Conservation (phyloP, 768 basidiomycete species). For the Exidia glandulosa region DNA sequence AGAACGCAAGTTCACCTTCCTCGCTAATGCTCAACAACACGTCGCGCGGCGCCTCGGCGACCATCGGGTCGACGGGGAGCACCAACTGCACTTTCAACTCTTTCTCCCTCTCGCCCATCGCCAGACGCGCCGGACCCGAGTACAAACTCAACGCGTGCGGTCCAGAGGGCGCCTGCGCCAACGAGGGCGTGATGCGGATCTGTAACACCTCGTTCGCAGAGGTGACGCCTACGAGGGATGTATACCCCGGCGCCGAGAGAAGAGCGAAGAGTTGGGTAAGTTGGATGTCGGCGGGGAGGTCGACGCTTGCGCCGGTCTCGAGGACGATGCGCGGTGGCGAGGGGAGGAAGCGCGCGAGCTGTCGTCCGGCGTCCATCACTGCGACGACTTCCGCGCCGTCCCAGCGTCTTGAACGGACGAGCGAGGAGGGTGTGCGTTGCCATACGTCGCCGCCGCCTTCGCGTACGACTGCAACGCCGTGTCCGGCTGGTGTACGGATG, state of each 20-base stretch:
- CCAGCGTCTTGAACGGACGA: conserved; percentile 40
- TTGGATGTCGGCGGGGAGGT: conserved; percentile 37
- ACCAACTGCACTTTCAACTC: conserved; percentile 35
- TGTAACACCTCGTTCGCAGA: conserved; percentile 48
- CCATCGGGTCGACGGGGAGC: conserved; percentile 80
- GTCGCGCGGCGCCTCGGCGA: conserved; percentile 58
- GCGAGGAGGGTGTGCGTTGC: conserved; percentile 30
- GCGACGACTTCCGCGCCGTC: conserved; percentile 51
- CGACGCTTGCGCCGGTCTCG: not conserved
- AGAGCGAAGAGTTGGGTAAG: conserved; percentile 46
- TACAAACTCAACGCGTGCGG: conserved; percentile 32
- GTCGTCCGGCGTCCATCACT: conserved; percentile 54
- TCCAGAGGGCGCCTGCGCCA: conserved; percentile 11
- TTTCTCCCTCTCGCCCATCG: conserved; percentile 15
- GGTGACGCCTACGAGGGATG: conserved; percentile 58
- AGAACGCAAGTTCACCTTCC: conserved; percentile 76
- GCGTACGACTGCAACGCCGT: conserved; percentile 59
- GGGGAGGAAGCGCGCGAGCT: conserved; percentile 42
- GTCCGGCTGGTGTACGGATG: conserved; percentile 70
- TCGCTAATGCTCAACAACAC: conserved; percentile 68
- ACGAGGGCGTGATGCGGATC: conserved; percentile 28
- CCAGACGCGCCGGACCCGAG: conserved; percentile 42
- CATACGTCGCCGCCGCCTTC: conserved; percentile 51
- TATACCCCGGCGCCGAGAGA: conserved; percentile 39
- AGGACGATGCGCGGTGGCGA: conserved; percentile 22